Evolutionary conservation across 2,329 filamentous ascomycete species (phyloP).

Genomic region (Hymenoscyphus repandus): DNA sequence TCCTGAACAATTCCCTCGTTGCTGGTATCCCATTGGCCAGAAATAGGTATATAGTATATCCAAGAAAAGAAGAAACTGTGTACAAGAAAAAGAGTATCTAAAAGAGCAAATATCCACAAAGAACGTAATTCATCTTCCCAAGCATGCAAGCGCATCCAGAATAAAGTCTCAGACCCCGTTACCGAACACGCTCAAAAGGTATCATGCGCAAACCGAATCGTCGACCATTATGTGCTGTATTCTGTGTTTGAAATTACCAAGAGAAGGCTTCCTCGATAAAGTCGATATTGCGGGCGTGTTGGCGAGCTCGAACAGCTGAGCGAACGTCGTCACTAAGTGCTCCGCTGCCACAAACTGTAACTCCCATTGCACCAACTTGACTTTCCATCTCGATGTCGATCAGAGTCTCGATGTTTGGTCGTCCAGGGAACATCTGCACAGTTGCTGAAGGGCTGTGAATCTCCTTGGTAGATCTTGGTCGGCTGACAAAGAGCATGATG

Average conservation of each 20-base stretch:
- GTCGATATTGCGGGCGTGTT: slow-evolving; percentile 63
- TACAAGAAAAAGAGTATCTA: slow-evolving; percentile 15
- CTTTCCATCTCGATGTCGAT: slow-evolving; percentile 69
- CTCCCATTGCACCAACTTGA: slow-evolving; percentile 68
- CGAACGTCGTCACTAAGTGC: slow-evolving; percentile 71
- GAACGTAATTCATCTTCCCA: neutral
- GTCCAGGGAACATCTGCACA: slow-evolving; percentile 79
- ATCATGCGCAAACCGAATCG: neutral
- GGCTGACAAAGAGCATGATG: slow-evolving; percentile 73
- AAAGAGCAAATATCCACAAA: slow-evolving; percentile 9
- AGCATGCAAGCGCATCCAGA: too few relatives aligned
- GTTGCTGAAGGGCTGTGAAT: slow-evolving; percentile 73
- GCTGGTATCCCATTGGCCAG: too few relatives aligned
- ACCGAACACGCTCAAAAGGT: too few relatives aligned
- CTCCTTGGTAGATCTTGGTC: slow-evolving; percentile 71
- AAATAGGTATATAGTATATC: too few relatives aligned
- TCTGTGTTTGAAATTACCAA: slow-evolving; percentile 47
- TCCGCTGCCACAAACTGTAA: slow-evolving; percentile 71
- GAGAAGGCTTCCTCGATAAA: slow-evolving; percentile 77
- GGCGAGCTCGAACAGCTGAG: slow-evolving; percentile 57
- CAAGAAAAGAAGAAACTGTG: neutral
- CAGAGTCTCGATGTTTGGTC: slow-evolving; percentile 68
- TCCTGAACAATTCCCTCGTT: too few relatives aligned
- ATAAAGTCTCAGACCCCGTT: too few relatives aligned
- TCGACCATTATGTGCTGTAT: neutral